phyloP scores from a whole-genome alignment of 805 yeast species.

The Ogataea chonburiensis region DNA sequence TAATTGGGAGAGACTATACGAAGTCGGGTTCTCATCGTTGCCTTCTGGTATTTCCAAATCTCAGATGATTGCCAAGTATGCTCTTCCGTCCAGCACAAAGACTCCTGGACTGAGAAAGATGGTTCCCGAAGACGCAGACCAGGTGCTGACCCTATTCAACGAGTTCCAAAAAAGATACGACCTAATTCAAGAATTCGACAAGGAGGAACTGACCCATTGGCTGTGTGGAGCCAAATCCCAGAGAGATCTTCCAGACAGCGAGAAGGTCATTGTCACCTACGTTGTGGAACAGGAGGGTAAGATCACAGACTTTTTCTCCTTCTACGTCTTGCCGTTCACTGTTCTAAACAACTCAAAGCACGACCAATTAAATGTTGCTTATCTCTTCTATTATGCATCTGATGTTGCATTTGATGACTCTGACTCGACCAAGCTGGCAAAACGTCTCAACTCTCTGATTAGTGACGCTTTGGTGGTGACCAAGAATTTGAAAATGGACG shows the following conservation, averaged over 20 bases:
- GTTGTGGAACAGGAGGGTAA: constrained; percentile 69
- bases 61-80: constrained; percentile 60
- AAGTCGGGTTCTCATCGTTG: constrained; percentile 83
- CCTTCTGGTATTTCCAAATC: constrained; percentile 70
- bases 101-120: constrained; percentile 59
- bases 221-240: constrained; percentile 50
- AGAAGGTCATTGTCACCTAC: constrained; percentile 66
- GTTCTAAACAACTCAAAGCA: constrained; percentile 67
- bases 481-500: constrained; percentile 70
- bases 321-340: constrained; percentile 83
- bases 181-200: constrained; percentile 61
- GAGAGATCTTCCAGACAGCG: constrained; percentile 23
- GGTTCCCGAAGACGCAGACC: constrained; percentile 58
- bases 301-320: constrained; percentile 87
- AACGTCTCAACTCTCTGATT: constrained; percentile 60
- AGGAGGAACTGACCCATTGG: constrained; percentile 80
- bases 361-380: constrained; percentile 77
- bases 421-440: constrained; percentile 46
- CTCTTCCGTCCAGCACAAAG: constrained; percentile 51
- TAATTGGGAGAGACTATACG: constrained; percentile 86
- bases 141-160: constrained; percentile 56
- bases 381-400: constrained; percentile 85
- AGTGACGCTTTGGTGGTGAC: constrained; percentile 77
- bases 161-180: constrained; percentile 71
- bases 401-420: constrained; percentile 51